Percentiles rank a stretch among this genome's conserved stretches.
phyloP scores from a whole-genome alignment of 2,329 filamentous ascomycete genomes.

The Neonectria ditissima region DNA sequence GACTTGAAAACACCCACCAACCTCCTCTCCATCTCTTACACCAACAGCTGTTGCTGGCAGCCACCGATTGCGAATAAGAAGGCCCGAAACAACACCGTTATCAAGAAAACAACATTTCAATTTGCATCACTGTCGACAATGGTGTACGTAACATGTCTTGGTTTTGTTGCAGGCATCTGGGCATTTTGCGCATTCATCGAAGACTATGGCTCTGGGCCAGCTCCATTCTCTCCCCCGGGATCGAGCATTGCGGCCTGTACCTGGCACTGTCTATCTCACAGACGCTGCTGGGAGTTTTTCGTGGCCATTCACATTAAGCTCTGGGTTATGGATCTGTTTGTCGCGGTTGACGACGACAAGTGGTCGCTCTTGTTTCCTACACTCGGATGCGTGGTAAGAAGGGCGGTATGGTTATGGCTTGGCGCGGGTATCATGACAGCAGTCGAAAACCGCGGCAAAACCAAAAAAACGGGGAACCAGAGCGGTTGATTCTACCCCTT shows the following conservation, averaged over 20 bases:
- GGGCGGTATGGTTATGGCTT: too few species aligned
- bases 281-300: neutral
- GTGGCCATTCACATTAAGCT: neutral
- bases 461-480: too few species aligned
- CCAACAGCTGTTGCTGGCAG: neutral
- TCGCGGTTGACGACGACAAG: too few species aligned
- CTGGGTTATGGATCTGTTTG: neutral
- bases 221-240: neutral
- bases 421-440: too few species aligned
- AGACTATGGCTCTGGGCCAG: neutral
- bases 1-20: neutral
- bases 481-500: too few species aligned
- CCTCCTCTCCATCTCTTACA: too few species aligned
- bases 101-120: neutral
- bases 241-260: neutral
- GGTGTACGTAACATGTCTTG: neutral
- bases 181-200: neutral
- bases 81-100: neutral
- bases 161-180: neutral
- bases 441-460: too few species aligned
- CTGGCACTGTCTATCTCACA: neutral
- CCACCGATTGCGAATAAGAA: neutral
- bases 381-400: too few species aligned
- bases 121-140: neutral
- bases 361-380: too few species aligned